Conservation (phyloP, 352 stramenopile genomes). For the Chrysophaeum taylorii region DNA sequence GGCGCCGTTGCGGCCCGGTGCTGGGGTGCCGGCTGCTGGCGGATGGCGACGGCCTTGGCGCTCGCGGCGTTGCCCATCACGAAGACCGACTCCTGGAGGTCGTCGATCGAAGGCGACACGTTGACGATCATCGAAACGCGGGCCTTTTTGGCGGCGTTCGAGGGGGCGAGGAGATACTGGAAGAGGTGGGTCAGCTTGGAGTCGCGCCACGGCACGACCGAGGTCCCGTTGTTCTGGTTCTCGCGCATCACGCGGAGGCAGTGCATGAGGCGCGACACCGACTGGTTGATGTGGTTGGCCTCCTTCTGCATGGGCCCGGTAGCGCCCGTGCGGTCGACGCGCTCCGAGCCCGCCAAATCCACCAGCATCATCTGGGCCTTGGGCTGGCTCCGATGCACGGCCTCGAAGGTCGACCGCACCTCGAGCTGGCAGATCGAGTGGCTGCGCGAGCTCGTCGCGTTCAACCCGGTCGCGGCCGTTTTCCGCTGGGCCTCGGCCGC, state of each 20-base stretch:
- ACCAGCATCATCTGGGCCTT: slow-evolving; percentile 72
- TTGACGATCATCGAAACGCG: slow-evolving; percentile 81
- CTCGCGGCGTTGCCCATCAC: slow-evolving; percentile 84
- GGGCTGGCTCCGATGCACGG: no score
- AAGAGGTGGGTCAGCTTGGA: slow-evolving; percentile 93
- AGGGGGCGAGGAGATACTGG: slow-evolving; percentile 75
- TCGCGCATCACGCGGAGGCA: slow-evolving; percentile 83
- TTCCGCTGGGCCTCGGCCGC: slow-evolving; percentile 45
- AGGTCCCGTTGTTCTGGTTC: slow-evolving; percentile 50
- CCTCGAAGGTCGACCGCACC: slow-evolving; percentile 14
- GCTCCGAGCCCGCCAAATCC: slow-evolving; percentile 77
- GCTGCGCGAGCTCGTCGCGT: slow-evolving; percentile 45
- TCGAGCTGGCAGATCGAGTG: slow-evolving; percentile 55
- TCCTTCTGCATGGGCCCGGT: slow-evolving; percentile 81
- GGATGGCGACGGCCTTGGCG: slow-evolving; percentile 72
- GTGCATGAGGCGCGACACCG: slow-evolving; percentile 92
- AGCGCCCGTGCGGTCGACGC: slow-evolving; percentile 55
- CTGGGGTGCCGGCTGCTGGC: background rate
- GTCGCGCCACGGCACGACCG: slow-evolving; percentile 89
- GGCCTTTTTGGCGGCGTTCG: slow-evolving; percentile 56
- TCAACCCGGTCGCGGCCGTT: slow-evolving; percentile 52
- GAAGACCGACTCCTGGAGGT: slow-evolving; percentile 91
- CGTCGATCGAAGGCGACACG: slow-evolving; percentile 74
- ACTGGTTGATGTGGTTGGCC: slow-evolving; percentile 94
- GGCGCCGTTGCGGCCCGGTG: background rate